These are phyloP conservation scores for Metschnikowia henanensis DNA, from an alignment of 805 yeast species.

Conservation along the genomic window DNA sequence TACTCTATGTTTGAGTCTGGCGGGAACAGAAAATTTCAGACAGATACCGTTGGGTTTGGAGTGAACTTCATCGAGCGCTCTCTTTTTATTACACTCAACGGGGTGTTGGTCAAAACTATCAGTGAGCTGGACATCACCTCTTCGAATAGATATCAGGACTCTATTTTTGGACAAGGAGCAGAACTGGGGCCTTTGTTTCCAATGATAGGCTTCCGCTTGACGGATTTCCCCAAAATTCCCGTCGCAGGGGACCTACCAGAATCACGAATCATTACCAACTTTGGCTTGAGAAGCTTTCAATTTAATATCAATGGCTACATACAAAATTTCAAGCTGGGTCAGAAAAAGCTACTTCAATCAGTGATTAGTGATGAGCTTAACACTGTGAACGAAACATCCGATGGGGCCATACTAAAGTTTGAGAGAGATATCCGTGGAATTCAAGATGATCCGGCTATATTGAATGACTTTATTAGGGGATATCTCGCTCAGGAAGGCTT, in stretches of 20 bases:
- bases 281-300: constrained; percentile 55
- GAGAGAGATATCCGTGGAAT: constrained; percentile 25
- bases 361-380: constrained; percentile 12
- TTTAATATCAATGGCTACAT: constrained; percentile 62
- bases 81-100: constrained; percentile 81
- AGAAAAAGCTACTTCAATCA: constrained; percentile 3
- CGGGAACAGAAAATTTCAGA: constrained; percentile 39
- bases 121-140: constrained; percentile 14
- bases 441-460: constrained; percentile 27
- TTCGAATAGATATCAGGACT: constrained; percentile 41
- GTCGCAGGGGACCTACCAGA: constrained; percentile 11
- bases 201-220: constrained; percentile 19
- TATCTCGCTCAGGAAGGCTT: constrained; percentile 42
- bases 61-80: constrained; percentile 63
- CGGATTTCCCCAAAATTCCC: constrained; percentile 5
- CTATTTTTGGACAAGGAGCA: constrained; percentile 26
- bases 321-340: constrained; percentile 38
- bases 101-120: constrained; percentile 39
- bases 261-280: constrained; percentile 47
- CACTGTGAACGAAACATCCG: constrained; percentile 4
- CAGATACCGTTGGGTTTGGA: constrained; percentile 82
- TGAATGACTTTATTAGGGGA: constrained; percentile 37
- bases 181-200: constrained; percentile 16
- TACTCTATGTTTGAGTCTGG: constrained; percentile 11
- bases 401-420: constrained; percentile 5